A percentile compares a stretch with the other conserved stretches of the same genome.
phyloP scores from a whole-genome alignment of 257 asterid genomes.

The Scutellaria baicalensis region DNA sequence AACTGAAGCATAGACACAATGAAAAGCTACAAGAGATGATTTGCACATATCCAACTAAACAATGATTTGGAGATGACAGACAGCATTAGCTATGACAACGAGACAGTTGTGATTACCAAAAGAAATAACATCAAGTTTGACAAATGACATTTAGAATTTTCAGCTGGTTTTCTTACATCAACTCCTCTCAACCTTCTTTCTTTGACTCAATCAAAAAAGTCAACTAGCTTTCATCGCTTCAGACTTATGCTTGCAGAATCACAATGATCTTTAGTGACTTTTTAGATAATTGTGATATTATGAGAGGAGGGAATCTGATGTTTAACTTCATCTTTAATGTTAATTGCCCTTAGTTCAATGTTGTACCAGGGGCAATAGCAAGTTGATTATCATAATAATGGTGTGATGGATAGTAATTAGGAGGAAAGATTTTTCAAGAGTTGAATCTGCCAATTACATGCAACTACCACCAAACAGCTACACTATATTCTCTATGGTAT shows the following conservation, averaged over 20 bases:
- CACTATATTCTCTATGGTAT: background rate
- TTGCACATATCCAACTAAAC: background rate
- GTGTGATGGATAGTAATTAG: background rate
- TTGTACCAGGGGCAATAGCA: background rate
- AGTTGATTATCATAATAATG: background rate
- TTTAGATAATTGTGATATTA: background rate
- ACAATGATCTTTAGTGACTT: background rate
- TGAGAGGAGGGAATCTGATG: background rate
- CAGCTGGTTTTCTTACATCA: background rate
- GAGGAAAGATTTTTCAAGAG: background rate
- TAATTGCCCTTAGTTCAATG: background rate
- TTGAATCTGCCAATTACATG: background rate
- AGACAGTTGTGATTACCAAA: background rate
- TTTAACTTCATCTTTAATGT: background rate
- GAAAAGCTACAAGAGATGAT: background rate
- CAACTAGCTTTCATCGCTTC: background rate
- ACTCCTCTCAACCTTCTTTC: background rate
- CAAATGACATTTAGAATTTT: background rate
- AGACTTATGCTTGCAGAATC: background rate
- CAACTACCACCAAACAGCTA: background rate
- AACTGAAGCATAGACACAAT: background rate
- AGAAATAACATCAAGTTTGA: background rate
- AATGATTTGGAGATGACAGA: background rate
- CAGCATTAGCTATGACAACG: background rate
- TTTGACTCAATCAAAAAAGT: too few species aligned